Evolutionary conservation across 2,329 filamentous ascomycete genomes (phyloP), one percentile per base, ranked within the genome.

Genomic region (Nothophoma quercina): DNA sequence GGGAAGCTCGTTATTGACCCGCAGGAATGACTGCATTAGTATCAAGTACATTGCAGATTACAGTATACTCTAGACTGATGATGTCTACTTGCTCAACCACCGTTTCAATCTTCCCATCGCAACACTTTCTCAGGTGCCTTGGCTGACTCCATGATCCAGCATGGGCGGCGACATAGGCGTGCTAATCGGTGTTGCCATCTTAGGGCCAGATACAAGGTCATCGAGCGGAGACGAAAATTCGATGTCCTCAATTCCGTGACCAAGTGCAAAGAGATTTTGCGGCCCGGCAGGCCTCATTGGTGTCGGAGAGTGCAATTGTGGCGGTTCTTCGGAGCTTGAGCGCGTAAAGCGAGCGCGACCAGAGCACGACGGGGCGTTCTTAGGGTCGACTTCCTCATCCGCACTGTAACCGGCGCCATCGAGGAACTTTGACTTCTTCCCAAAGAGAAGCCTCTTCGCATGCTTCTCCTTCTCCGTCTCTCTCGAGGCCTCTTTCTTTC

Each of bases 211-310:
- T 4, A 22, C 15, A 13, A 33, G 13, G 9, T 33, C 7, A 7
- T 50, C 39, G 4, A 50, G 39, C 6, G 47, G 32, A 7, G 40
- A 51, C 5, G 48, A 13, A 9, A 44, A 44, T 9, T 51, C 48
- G 7, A 51, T 44, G 5, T 40, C 18, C 12, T 51, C 48, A n/a
- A 44, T 29, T 8, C 48, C 48, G 18, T 44, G 42, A 16, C 22
- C 13, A 3, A 22, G n/a, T 2, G 7, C 19, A 28, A 51, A 26
- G 4, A 44, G 26, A 7, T 22, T 33, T 21, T 16, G n/a, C 5
- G 25, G 15, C 12, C n/a, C 23, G 10, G 12, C 1, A 13, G 32
- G 39, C 19, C 21, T 32, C 10, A 21, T 38, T 7, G 32, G 32
- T 5, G 4, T 43, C 4, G 38, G 32, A 19, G 30, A 23, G 16